Conservation (phyloP, 768 basidiomycete species). For the Auriculariales sp. region DNA sequence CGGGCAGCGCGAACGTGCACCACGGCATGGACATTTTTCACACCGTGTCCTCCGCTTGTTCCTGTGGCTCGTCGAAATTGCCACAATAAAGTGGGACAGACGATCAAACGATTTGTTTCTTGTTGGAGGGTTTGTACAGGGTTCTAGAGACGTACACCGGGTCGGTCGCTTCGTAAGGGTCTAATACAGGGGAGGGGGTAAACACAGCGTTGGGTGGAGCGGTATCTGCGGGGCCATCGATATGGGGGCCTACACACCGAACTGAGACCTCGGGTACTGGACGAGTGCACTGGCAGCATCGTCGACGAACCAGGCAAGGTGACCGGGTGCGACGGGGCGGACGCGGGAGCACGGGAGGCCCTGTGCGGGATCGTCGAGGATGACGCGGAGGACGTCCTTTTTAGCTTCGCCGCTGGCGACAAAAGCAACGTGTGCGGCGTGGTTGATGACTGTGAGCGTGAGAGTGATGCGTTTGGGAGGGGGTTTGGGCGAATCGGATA, state of each 20-base stretch:
- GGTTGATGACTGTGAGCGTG: slow-evolving; percentile 83
- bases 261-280: slow-evolving; percentile 37
- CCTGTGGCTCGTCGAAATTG: no score
- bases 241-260: slow-evolving; percentile 20
- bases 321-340: slow-evolving; percentile 61
- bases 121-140: no score
- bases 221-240: no score
- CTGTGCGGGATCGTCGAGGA: slow-evolving; percentile 71
- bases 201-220: no score
- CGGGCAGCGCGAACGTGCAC: no score
- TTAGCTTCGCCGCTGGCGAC: slow-evolving; percentile 78
- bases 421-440: slow-evolving; percentile 77
- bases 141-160: no score
- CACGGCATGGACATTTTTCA: no score
- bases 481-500: slow-evolving; percentile 90
- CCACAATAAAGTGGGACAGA: no score
- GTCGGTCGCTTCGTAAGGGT: no score
- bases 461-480: slow-evolving; percentile 83
- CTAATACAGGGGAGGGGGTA: no score
- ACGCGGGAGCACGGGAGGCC: slow-evolving; percentile 78
- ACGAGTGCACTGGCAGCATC: slow-evolving; percentile 61
- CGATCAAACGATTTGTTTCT: no score
- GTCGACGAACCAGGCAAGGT: slow-evolving; percentile 91
- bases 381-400: slow-evolving; percentile 48
- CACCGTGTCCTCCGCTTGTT: no score